These are phyloP conservation scores for Leptographium wingfieldii DNA, from an alignment of 2,329 filamentous ascomycete species.

Conservation along the genomic window DNA sequence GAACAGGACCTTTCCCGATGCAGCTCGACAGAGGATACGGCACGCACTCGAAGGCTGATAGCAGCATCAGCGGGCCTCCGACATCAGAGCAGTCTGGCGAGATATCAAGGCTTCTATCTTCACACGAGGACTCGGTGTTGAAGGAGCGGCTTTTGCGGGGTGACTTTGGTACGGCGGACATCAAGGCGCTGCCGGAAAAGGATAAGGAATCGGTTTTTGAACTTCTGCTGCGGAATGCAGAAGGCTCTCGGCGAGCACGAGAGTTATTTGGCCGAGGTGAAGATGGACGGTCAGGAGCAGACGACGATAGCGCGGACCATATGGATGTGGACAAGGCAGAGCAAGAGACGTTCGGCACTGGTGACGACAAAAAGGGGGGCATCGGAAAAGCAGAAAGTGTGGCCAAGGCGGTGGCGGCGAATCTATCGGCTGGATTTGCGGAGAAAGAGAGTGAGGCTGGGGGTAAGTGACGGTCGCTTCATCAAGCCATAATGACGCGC, in stretches of 20 bases:
- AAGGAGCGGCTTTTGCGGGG: conserved; percentile 39
- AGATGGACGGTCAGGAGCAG: not conserved
- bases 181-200: conserved; percentile 20
- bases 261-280: conserved; percentile 31
- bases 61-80: conserved; percentile 24
- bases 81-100: not conserved
- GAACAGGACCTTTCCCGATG: not conserved
- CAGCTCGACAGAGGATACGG: not conserved
- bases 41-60: not conserved
- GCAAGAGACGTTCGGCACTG: not conserved
- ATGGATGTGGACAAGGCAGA: not conserved
- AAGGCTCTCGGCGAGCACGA: conserved; percentile 36
- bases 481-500: not conserved
- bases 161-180: conserved; percentile 24
- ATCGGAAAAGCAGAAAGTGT: not conserved
- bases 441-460: not conserved
- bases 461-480: not conserved
- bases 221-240: conserved; percentile 32
- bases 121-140: conserved; percentile 26
- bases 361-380: not conserved
- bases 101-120: conserved; percentile 27
- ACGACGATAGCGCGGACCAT: not conserved
- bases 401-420: not conserved
- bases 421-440: not conserved
- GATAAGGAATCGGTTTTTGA: conserved; percentile 39